These are phyloP conservation scores for Phyllosticta paracitricarpa DNA, from an alignment of 2,329 filamentous ascomycete species.

Conservation along the genomic window DNA sequence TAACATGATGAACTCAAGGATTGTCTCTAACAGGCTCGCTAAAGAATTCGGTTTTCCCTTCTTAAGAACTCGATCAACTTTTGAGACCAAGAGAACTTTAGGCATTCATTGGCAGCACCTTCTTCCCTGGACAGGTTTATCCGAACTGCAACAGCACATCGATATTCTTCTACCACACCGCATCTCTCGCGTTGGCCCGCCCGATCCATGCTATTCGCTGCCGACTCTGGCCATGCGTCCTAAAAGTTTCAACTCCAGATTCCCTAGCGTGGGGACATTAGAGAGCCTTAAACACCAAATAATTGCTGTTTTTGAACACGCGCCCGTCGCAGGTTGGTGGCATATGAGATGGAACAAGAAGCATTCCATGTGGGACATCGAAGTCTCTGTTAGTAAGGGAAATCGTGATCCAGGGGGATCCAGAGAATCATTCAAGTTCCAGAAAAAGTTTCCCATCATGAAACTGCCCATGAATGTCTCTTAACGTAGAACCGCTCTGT, in stretches of 20 bases:
- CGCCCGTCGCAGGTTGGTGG: background rate
- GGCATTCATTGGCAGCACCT: background rate
- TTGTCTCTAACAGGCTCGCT: background rate
- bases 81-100: background rate
- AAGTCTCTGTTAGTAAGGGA: no score
- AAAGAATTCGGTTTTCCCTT: conserved; percentile 4
- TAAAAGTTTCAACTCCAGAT: background rate
- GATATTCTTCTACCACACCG: background rate
- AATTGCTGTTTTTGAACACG: background rate
- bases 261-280: background rate
- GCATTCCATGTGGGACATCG: background rate
- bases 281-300: background rate
- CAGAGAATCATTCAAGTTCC: no score
- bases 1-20: background rate
- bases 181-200: background rate
- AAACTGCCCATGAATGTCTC: no score
- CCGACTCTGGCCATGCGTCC: background rate
- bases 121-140: background rate
- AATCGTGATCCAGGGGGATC: no score
- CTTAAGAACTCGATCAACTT: background rate
- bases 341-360: background rate
- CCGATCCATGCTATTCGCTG: background rate
- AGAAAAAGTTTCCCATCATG: no score
- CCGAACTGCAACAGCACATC: background rate
- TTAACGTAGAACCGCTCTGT: no score